Conservation (phyloP, 257 asterid genomes). For the Salvia hispanica region DNA sequence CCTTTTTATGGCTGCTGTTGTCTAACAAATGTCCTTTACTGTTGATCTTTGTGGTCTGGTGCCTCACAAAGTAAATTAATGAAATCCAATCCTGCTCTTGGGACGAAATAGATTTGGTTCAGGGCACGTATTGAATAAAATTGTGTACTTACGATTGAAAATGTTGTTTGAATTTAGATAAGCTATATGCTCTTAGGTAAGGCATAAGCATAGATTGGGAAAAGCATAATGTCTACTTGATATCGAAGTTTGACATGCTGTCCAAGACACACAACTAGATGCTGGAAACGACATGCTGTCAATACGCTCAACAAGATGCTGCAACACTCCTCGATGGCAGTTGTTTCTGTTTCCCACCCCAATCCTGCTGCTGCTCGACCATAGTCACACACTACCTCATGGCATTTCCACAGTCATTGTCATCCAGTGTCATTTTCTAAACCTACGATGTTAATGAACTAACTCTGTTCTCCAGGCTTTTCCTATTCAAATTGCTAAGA, state of each 20-base stretch:
- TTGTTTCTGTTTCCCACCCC: neutral
- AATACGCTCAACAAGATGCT: neutral
- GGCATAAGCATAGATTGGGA: no score
- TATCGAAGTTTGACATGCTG: no score
- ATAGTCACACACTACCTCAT: neutral
- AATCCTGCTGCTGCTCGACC: constrained; percentile 4
- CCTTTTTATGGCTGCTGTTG: neutral
- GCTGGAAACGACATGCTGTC: neutral
- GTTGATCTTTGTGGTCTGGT: neutral
- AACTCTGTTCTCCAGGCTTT: no score
- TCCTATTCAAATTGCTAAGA: no score
- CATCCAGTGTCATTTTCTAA: neutral
- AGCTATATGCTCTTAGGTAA: no score
- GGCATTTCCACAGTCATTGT: neutral
- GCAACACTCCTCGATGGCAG: neutral
- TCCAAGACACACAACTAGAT: neutral
- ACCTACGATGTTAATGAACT: no score
- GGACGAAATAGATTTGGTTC: neutral
- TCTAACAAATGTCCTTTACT: neutral
- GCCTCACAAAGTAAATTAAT: neutral
- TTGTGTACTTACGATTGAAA: no score
- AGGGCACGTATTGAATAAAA: neutral
- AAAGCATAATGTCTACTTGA: no score
- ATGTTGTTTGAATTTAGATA: no score
- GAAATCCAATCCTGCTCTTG: neutral